Evolutionary conservation across 2,329 filamentous ascomycete genomes (phyloP).

Genomic region (Celoporthe dispersa): DNA sequence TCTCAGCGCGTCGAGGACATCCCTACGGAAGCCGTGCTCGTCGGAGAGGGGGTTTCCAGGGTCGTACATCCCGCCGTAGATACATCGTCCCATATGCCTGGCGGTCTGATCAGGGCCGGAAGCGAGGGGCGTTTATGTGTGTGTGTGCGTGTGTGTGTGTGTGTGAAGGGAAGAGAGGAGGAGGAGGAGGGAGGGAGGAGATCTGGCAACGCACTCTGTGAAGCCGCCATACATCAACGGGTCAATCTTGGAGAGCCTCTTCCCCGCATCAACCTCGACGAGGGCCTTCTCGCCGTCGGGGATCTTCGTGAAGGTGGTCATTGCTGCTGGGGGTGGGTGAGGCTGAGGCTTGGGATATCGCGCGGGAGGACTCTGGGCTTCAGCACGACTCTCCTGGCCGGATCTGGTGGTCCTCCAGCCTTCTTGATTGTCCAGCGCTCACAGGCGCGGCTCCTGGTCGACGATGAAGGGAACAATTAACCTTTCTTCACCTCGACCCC

Average conservation of each 20-base stretch:
- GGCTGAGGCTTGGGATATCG: conserved; percentile 6
- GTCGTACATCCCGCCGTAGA: conserved; percentile 86
- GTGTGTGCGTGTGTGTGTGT: no score
- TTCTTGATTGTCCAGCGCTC: conserved; percentile 8
- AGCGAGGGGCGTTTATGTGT: no score
- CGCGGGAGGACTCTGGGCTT: not conserved
- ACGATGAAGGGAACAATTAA: conserved; percentile 2
- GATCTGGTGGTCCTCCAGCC: conserved; percentile 16
- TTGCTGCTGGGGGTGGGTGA: conserved; percentile 41
- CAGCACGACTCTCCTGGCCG: not conserved
- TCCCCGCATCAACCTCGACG: conserved; percentile 67
- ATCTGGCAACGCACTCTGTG: conserved; percentile 65
- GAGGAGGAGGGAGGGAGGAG: not conserved
- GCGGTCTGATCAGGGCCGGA: not conserved
- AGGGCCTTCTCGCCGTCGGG: conserved; percentile 62
- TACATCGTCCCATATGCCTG: conserved; percentile 87
- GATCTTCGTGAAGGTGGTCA: conserved; percentile 77
- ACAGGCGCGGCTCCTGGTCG: not conserved
- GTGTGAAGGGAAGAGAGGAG: not conserved
- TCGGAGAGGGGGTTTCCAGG: conserved; percentile 75
- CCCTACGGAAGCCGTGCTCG: conserved; percentile 74
- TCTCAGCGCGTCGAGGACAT: conserved; percentile 74
- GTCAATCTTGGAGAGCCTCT: conserved; percentile 74
- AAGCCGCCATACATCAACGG: conserved; percentile 85
- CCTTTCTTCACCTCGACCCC: conserved; percentile 19